These are phyloP conservation scores for Lophiostoma macrostomum DNA, from an alignment of 495 filamentous ascomycete species.

Conservation along the genomic window DNA sequence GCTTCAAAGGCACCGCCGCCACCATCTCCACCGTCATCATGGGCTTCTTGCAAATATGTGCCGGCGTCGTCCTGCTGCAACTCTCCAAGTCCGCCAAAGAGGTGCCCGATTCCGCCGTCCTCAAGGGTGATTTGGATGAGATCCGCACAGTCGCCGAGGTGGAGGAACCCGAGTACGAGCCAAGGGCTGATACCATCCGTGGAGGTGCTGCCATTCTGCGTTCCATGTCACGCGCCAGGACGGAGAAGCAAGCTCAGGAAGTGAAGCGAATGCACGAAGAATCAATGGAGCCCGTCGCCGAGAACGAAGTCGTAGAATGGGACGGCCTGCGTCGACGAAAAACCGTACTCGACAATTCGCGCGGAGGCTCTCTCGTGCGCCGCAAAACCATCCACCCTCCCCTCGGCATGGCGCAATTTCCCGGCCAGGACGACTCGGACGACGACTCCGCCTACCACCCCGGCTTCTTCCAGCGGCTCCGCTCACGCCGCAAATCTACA, in stretches of 20 bases:
- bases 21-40: slow-evolving; percentile 86
- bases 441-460: slow-evolving; percentile 54
- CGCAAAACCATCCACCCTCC: slow-evolving; percentile 69
- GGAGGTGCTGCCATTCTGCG: slow-evolving; percentile 88
- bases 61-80: slow-evolving; percentile 93
- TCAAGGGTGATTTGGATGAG: slow-evolving; percentile 90
- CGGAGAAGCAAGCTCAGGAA: slow-evolving; percentile 78
- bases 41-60: slow-evolving; percentile 92
- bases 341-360: slow-evolving; percentile 57
- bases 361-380: slow-evolving; percentile 42
- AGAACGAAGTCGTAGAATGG: slow-evolving; percentile 83
- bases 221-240: slow-evolving; percentile 70
- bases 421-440: slow-evolving; percentile 40
- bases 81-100: slow-evolving; percentile 98
- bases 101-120: slow-evolving; percentile 89
- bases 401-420: slow-evolving; percentile 84
- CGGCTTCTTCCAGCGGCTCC: slow-evolving; percentile 49
- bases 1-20: slow-evolving; percentile 81
- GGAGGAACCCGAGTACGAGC: slow-evolving; percentile 90
- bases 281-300: slow-evolving; percentile 69
- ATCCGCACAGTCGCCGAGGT: slow-evolving; percentile 92
- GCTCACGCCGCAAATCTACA: slow-evolving; percentile 22
- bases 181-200: slow-evolving; percentile 93
- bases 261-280: slow-evolving; percentile 76
- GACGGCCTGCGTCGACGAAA: slow-evolving; percentile 84